These are phyloP conservation scores for Candida hispaniensis DNA, from an alignment of 805 yeast genomes.

Conservation along the genomic window DNA sequence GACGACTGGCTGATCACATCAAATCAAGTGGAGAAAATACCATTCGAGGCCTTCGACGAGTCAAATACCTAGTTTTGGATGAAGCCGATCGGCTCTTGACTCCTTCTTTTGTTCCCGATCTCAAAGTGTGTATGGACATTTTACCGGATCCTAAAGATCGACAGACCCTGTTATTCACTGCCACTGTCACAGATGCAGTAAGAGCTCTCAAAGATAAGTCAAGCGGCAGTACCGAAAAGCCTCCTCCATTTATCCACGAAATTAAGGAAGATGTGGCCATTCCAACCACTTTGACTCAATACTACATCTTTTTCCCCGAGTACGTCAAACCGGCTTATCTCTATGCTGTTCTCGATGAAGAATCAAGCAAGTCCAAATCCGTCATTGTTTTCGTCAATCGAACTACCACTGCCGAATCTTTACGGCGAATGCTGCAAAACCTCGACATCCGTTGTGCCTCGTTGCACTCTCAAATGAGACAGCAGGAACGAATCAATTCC, in stretches of 20 bases:
- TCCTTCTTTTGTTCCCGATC: slow-evolving; percentile 69
- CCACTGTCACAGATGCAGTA: slow-evolving; percentile 91
- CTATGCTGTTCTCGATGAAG: slow-evolving; percentile 53
- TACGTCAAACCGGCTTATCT: slow-evolving; percentile 86
- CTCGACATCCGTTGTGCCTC: slow-evolving; percentile 78
- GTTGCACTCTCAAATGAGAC: slow-evolving; percentile 90
- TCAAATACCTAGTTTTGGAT: slow-evolving; percentile 76
- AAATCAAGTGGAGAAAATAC: slow-evolving; percentile 83
- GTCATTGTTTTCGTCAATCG: slow-evolving; percentile 87
- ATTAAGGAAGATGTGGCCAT: slow-evolving; percentile 65
- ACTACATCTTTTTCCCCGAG: slow-evolving; percentile 69
- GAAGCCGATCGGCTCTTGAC: slow-evolving; percentile 92
- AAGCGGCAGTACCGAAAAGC: slow-evolving; percentile 42
- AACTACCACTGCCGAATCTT: slow-evolving; percentile 78
- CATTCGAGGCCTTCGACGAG: slow-evolving; percentile 62
- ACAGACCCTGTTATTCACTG: slow-evolving; percentile 87
- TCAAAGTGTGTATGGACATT: slow-evolving; percentile 57
- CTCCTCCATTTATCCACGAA: slow-evolving; percentile 62
- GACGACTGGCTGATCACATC: slow-evolving; percentile 88
- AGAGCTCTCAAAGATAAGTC: slow-evolving; percentile 61
- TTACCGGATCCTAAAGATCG: slow-evolving; percentile 63
- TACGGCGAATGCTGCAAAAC: slow-evolving; percentile 63
- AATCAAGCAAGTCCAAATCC: too few relatives aligned
- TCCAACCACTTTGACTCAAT: slow-evolving; percentile 57
- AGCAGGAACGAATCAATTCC: slow-evolving; percentile 80